These are phyloP conservation scores for Acanthochlamys bracteata DNA, from an alignment of 106 monocot species.

Conservation along the genomic window DNA sequence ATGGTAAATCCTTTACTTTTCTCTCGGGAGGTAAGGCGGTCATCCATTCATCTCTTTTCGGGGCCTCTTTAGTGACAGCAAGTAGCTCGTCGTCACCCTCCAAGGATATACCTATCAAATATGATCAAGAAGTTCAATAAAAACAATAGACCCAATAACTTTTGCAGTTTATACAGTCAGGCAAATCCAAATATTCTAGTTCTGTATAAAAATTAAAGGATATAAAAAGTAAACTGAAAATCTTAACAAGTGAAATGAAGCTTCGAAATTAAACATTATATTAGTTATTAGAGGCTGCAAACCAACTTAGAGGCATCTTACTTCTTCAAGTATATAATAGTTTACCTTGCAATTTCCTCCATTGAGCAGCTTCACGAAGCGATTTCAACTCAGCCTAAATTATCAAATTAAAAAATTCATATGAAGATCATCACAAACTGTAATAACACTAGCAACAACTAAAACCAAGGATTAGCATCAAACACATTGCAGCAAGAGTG, in stretches of 20 bases:
- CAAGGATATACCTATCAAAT: slow-evolving; percentile 66
- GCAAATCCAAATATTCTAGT: no score
- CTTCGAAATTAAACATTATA: no score
- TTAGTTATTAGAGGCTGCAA: no score
- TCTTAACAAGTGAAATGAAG: no score
- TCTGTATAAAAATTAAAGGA: no score
- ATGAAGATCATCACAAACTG: background rate
- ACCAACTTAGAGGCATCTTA: no score
- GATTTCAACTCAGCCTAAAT: slow-evolving; percentile 56
- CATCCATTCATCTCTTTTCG: slow-evolving; percentile 96
- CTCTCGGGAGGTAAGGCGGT: slow-evolving; percentile 91
- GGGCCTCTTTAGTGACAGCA: slow-evolving; percentile 45
- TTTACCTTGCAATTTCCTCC: slow-evolving; percentile 86
- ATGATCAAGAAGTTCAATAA: background rate
- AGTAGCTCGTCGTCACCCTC: slow-evolving; percentile 95
- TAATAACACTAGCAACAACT: background rate
- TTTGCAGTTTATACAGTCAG: no score
- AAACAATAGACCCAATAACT: no score
- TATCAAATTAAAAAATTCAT: background rate
- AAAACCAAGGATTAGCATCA: background rate
- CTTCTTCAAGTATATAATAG: slow-evolving; percentile 1
- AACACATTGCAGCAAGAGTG: background rate
- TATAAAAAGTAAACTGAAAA: no score
- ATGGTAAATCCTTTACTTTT: slow-evolving; percentile 40
- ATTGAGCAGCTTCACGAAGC: slow-evolving; percentile 91